phyloP scores from a whole-genome alignment of 805 yeast genomes.

The Wickerhamiella galacta region DNA sequence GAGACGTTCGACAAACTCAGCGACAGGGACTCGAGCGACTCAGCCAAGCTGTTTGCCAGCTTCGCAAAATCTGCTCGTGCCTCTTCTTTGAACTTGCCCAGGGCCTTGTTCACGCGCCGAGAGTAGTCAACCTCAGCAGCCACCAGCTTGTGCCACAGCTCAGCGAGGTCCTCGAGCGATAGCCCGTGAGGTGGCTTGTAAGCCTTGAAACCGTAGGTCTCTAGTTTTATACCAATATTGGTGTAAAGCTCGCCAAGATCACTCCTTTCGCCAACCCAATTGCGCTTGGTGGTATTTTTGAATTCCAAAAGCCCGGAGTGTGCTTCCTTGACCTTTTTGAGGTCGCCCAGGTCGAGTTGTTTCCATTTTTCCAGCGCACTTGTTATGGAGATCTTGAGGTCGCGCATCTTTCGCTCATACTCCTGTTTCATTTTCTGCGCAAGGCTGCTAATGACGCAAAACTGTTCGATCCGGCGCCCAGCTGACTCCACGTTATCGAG shows the following conservation, averaged over 20 bases:
- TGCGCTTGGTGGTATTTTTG: constrained; percentile 20
- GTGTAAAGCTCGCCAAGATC: constrained; percentile 23
- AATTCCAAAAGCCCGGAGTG: constrained; percentile 17
- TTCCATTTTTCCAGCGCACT: constrained; percentile 17
- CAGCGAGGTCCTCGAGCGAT: constrained; percentile 18
- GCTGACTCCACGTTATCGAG: constrained; percentile 24
- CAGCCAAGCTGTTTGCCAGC: constrained; percentile 20
- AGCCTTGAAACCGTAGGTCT: constrained; percentile 21
- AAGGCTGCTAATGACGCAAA: constrained; percentile 21
- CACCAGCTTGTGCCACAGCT: constrained; percentile 20
- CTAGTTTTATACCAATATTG: constrained; percentile 24
- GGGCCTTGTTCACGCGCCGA: constrained; percentile 18
- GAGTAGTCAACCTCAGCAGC: constrained; percentile 22
- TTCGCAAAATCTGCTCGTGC: constrained; percentile 21
- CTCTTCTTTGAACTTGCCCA: constrained; percentile 19
- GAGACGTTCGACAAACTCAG: constrained; percentile 17
- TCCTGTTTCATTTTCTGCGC: constrained; percentile 20
- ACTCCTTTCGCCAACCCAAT: constrained; percentile 25
- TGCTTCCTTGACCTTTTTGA: constrained; percentile 17
- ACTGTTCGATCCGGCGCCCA: constrained; percentile 23
- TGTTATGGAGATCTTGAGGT: constrained; percentile 16
- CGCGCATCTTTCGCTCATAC: constrained; percentile 21
- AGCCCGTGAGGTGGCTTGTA: constrained; percentile 24
- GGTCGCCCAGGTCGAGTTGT: constrained; percentile 12
- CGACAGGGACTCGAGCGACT: constrained; percentile 17